Evolutionary conservation across 2,329 filamentous ascomycete species (phyloP).

Genomic region (Aspergillus awamori): DNA sequence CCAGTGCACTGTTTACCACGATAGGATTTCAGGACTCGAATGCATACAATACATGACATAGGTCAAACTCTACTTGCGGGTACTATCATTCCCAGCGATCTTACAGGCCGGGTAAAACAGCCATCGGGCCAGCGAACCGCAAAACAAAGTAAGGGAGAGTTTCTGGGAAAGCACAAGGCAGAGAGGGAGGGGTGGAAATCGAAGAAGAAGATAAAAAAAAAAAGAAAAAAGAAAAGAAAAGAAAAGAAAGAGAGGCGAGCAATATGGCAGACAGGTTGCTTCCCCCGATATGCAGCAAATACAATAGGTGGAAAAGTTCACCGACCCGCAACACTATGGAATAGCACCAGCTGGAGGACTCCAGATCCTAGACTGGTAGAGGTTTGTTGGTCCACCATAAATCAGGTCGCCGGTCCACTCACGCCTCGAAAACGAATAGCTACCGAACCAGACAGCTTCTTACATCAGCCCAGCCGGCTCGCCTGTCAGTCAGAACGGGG

Average conservation of each 20-base stretch:
- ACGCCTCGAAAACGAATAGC: background rate
- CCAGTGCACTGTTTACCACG: background rate
- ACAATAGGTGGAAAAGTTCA: slow-evolving; percentile 16
- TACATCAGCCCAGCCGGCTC: slow-evolving; percentile 1
- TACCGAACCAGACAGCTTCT: background rate
- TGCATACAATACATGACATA: slow-evolving; percentile 2
- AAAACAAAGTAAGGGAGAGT: background rate
- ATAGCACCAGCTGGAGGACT: background rate
- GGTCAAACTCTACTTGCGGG: background rate
- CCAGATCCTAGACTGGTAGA: background rate
- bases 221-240: background rate
- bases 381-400: background rate
- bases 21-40: background rate
- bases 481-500: background rate
- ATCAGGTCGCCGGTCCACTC: background rate
- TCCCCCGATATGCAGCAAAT: background rate
- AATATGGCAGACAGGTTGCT: background rate
- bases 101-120: slow-evolving; percentile 5
- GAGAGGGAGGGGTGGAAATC: background rate
- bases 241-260: background rate
- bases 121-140: slow-evolving; percentile 1
- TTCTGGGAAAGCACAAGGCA: background rate
- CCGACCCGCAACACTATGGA: slow-evolving; percentile 6
- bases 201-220: background rate
- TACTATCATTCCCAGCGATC: background rate